Evolutionary conservation across 2,329 filamentous ascomycete species (phyloP), one percentile per base, ranked within the genome.

Genomic region (Taxawa tesnikishii): DNA sequence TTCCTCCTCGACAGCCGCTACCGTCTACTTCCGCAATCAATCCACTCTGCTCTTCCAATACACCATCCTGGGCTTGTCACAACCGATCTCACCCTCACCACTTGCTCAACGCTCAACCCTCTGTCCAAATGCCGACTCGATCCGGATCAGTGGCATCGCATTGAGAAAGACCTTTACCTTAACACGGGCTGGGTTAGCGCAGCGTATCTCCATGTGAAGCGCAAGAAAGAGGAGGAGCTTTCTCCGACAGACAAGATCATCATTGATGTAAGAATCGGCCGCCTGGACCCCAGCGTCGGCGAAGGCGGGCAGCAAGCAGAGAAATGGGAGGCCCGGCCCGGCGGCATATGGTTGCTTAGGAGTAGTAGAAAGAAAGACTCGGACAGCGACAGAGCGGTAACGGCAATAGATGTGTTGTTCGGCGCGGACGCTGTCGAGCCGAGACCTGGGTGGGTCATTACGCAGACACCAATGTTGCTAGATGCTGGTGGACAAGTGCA

Each of bases 381-480:
- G 51, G 83, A 92, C 50, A 80, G 77, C 4, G 73, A 75, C 37
- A 68, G 71, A 24, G 79, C 77, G 11, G 68, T 94, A 30, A 93
- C 84, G 0, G 79, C 77, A 4, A 65, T 94, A 5, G 87, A 94
- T 50, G 74, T 94, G 4, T 65, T 94, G 5, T 94, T 92, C 48
- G 87, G 87, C 13, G 75, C 87, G 13, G 87, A 94, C 51, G 88
- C 87, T 7, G 83, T 87, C 18, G 90, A 98, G 52, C 87, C 84
- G 4, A 75, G 90, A 36, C 72, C 77, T 2, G 82, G 82, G 17
- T 98, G 92, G 90, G 65, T 75, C 36, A 68, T 94, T 26, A 75
- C 75, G 31, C 79, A 82, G 37, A 81, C 73, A 6, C 73, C 80
- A 7, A 56, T 96, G 34, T 60, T 88, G 30, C 60, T 94, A 37